Evolutionary conservation across 805 yeast genomes (phyloP).

Genomic region (Yarrowia sp.): DNA sequence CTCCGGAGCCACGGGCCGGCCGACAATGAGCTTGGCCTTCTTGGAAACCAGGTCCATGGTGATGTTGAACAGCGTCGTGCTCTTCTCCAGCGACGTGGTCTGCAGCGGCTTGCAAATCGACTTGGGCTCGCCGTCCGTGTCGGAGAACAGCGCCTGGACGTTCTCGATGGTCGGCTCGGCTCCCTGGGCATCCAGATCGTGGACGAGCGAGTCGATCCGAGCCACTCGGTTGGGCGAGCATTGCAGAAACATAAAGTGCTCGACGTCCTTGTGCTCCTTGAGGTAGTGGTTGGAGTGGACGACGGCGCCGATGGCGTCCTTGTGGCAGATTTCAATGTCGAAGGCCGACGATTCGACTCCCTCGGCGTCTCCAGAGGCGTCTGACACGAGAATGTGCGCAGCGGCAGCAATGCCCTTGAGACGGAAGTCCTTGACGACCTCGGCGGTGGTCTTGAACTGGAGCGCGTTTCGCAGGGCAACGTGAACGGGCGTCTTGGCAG

Average conservation of each 20-base stretch:
- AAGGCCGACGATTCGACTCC: conserved; percentile 31
- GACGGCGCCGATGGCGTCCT: conserved; percentile 27
- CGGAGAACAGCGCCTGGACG: conserved; percentile 30
- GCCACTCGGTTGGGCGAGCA: conserved; percentile 28
- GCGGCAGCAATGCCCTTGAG: conserved; percentile 30
- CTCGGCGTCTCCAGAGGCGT: conserved; percentile 24
- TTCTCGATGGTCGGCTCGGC: conserved; percentile 22
- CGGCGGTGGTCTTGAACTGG: conserved; percentile 35
- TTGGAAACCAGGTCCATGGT: conserved; percentile 34
- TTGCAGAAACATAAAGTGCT: conserved; percentile 24
- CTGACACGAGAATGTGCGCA: conserved; percentile 31
- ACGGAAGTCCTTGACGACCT: conserved; percentile 31
- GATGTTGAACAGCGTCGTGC: conserved; percentile 35
- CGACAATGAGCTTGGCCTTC: conserved; percentile 33
- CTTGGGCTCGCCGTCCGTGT: conserved; percentile 34
- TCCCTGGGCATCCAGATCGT: background rate
- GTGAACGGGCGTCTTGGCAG: conserved; percentile 41
- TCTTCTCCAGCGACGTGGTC: conserved; percentile 28
- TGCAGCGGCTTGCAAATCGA: conserved; percentile 33
- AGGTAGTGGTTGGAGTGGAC: conserved; percentile 32
- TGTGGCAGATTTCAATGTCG: conserved; percentile 23
- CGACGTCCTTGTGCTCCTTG: conserved; percentile 28
- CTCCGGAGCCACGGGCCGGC: conserved; percentile 32
- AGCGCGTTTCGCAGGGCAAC: conserved; percentile 41
- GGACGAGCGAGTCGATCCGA: conserved; percentile 29